Evolutionary conservation across 768 basidiomycete genomes (phyloP).

Genomic region (Coprinellus micaceus): DNA sequence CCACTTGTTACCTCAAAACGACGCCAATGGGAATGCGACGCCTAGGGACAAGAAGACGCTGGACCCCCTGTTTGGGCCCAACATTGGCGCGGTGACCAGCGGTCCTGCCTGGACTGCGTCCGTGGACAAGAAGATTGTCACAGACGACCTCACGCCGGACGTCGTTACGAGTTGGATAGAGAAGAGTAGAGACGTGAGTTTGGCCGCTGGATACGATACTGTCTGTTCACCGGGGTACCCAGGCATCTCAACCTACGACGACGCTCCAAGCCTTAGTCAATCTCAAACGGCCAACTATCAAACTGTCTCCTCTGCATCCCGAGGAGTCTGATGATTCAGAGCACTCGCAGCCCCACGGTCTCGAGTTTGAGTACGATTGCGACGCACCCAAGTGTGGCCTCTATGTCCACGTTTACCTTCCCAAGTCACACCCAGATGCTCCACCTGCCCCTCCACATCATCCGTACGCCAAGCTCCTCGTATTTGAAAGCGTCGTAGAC

Average conservation of each 20-base stretch:
- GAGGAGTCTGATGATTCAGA: conserved; percentile 43
- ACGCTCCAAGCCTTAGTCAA: conserved; percentile 94
- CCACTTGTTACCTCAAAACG: conserved; percentile 12
- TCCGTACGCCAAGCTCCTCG: conserved; percentile 43
- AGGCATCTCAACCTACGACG: conserved; percentile 89
- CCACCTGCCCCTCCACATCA: conserved; percentile 31
- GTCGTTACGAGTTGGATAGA: conserved; percentile 81
- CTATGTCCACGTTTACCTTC: conserved; percentile 70
- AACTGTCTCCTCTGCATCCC: conserved; percentile 62
- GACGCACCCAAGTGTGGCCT: conserved; percentile 83
- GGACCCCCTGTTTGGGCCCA: conserved; percentile 88
- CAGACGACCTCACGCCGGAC: conserved; percentile 77
- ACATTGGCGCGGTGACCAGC: conserved; percentile 71
- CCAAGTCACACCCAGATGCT: conserved; percentile 59
- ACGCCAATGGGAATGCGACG: conserved; percentile 11
- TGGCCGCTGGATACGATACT: too few relatives aligned
- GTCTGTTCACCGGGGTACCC: too few relatives aligned
- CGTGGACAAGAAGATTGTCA: conserved; percentile 55
- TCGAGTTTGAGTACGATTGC: conserved; percentile 92
- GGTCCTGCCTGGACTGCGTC: conserved; percentile 69
- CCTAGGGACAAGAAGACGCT: conserved; percentile 57
- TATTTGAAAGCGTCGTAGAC: conserved; percentile 64
- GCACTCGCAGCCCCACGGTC: conserved; percentile 62
- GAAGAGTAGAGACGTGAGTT: conserved; percentile 78
- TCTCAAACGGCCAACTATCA: conserved; percentile 84